Evolutionary conservation across 2,329 filamentous ascomycete species (phyloP).

Genomic region (Penicillium sp.): DNA sequence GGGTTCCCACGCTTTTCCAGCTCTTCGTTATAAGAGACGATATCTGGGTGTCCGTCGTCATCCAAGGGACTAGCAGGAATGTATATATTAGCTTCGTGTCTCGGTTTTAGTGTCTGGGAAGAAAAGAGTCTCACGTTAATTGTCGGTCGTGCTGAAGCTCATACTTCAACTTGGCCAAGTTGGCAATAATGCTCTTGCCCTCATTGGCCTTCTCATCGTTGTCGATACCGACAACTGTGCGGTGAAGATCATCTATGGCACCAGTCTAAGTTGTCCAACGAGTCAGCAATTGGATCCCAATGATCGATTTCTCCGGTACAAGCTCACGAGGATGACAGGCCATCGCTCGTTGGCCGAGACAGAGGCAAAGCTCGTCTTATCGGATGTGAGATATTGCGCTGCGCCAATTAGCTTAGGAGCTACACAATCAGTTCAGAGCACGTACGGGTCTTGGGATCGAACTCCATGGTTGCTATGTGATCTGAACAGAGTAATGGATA

Average conservation of each 20-base stretch:
- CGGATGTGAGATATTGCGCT: slow-evolving; percentile 75
- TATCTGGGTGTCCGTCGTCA: slow-evolving; percentile 73
- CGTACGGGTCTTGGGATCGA: slow-evolving; percentile 70
- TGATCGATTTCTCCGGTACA: not conserved
- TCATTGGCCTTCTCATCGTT: slow-evolving; percentile 63
- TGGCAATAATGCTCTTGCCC: slow-evolving; percentile 79
- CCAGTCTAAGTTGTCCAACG: slow-evolving; percentile 60
- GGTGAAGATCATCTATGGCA: slow-evolving; percentile 91
- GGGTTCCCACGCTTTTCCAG: slow-evolving; percentile 68
- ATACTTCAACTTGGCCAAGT: slow-evolving; percentile 82
- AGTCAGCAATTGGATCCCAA: slow-evolving; percentile 3
- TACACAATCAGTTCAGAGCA: slow-evolving; percentile 3
- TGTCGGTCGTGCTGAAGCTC: slow-evolving; percentile 69
- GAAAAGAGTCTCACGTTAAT: slow-evolving; percentile 2
- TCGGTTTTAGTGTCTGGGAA: not conserved
- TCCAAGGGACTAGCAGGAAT: slow-evolving; percentile 57
- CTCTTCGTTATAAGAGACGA: slow-evolving; percentile 80
- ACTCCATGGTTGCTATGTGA: slow-evolving; percentile 56
- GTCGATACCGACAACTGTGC: slow-evolving; percentile 50
- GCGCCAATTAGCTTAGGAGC: slow-evolving; percentile 9
- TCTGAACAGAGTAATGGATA: slow-evolving; percentile 6
- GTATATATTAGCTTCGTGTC: not conserved
- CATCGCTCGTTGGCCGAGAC: slow-evolving; percentile 81
- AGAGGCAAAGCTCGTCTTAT: slow-evolving; percentile 82
- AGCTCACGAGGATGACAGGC: slow-evolving; percentile 81